These are phyloP conservation scores for Pythium pyrilobum DNA, from an alignment of 352 stramenopile genomes.

Conservation along the genomic window DNA sequence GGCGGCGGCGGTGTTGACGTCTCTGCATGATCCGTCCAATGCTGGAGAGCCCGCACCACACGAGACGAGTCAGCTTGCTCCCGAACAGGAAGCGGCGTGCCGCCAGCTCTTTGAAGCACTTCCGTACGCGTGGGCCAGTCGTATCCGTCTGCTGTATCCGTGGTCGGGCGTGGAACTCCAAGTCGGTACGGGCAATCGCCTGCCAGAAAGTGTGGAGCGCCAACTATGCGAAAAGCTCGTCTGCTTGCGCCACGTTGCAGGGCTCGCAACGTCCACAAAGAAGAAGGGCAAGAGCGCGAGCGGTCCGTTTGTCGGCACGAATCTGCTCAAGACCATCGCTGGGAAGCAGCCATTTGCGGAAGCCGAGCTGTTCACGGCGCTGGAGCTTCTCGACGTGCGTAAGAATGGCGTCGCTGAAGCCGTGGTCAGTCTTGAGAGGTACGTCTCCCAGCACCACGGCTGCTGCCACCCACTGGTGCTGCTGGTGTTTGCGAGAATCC, in stretches of 20 bases:
- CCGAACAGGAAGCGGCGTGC: slow-evolving; percentile 21
- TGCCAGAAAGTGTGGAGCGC: slow-evolving; percentile 35
- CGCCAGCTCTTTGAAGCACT: slow-evolving; percentile 25
- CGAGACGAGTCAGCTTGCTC: not conserved
- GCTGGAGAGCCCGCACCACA: too few species aligned
- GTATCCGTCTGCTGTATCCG: slow-evolving; percentile 27
- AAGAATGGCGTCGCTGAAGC: slow-evolving; percentile 30
- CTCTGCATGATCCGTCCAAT: too few species aligned
- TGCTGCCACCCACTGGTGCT: slow-evolving; percentile 52
- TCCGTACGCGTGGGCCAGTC: slow-evolving; percentile 19
- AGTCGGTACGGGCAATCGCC: slow-evolving; percentile 19
- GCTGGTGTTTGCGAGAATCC: slow-evolving; percentile 40
- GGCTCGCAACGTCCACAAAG: not conserved
- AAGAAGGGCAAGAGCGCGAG: not conserved
- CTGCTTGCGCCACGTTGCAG: slow-evolving; percentile 9
- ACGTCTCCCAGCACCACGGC: slow-evolving; percentile 19
- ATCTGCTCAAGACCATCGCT: slow-evolving; percentile 32
- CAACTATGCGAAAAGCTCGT: slow-evolving; percentile 34
- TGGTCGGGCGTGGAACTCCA: slow-evolving; percentile 45
- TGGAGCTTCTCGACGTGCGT: slow-evolving; percentile 51
- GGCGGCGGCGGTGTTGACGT: too few species aligned
- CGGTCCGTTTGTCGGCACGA: slow-evolving; percentile 47
- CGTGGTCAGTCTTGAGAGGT: slow-evolving; percentile 27
- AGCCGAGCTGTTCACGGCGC: slow-evolving; percentile 37
- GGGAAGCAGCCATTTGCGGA: slow-evolving; percentile 30